These are phyloP conservation scores for Coemansia sp. DNA, from an alignment of 192 early-diverging fungal species.

Conservation along the genomic window DNA sequence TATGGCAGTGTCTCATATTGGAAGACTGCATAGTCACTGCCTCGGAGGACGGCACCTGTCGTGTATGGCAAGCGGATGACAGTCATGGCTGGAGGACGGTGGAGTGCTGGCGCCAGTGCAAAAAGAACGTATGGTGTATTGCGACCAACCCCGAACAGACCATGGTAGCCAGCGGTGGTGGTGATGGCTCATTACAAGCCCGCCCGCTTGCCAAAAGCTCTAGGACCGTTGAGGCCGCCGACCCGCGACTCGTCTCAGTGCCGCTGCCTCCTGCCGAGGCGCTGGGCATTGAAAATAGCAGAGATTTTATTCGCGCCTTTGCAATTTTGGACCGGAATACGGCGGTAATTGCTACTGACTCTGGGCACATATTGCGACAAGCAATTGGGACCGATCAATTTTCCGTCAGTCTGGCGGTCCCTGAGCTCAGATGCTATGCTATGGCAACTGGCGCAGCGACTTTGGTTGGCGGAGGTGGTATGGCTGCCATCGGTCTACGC, in stretches of 20 bases:
- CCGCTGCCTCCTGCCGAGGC: conserved; percentile 24
- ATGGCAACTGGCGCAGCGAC: conserved; percentile 5
- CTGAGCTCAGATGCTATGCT: conserved; percentile 28
- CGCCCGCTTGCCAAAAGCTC: neutral
- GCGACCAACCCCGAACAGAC: conserved; percentile 61
- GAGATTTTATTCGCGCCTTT: conserved; percentile 48
- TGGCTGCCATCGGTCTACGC: conserved; percentile 34
- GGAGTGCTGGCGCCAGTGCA: conserved; percentile 58
- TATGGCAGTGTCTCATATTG: conserved; percentile 79
- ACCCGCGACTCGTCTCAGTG: conserved; percentile 67
- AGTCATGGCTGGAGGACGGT: neutral
- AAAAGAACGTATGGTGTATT: conserved; percentile 83
- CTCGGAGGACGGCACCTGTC: conserved; percentile 80
- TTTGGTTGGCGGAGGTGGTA: neutral
- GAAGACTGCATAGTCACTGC: conserved; percentile 66
- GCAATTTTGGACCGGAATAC: conserved; percentile 32
- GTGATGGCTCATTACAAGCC: conserved; percentile 70
- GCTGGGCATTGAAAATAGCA: neutral
- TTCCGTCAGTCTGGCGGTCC: neutral
- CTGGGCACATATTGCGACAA: conserved; percentile 44
- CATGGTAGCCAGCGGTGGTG: conserved; percentile 75
- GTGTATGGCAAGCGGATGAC: conserved; percentile 64
- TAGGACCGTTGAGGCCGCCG: conserved; percentile 8
- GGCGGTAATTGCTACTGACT: conserved; percentile 49
- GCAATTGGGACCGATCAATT: neutral